Conservation (phyloP, 73 alveolate species). For the Stentor roeselii region DNA sequence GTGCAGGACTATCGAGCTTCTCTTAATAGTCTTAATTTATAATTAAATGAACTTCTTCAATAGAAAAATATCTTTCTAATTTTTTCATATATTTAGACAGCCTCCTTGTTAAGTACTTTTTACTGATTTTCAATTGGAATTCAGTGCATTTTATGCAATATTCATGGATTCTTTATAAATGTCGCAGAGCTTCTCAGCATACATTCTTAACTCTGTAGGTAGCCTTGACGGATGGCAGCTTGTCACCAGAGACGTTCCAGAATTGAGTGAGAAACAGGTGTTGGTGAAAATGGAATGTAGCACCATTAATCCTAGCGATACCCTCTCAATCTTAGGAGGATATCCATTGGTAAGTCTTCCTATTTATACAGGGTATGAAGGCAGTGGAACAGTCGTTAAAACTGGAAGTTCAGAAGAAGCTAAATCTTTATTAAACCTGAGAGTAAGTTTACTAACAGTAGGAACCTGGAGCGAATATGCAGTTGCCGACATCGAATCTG, state of each 20-base stretch:
- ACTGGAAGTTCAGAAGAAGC: slow-evolving; percentile 47
- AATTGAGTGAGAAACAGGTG: background rate
- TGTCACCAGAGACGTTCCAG: background rate
- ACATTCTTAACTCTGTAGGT: background rate
- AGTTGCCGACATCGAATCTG: background rate
- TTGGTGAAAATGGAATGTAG: background rate
- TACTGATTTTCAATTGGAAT: no score
- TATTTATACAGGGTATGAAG: slow-evolving; percentile 44
- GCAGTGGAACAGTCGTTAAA: slow-evolving; percentile 50
- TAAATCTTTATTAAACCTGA: slow-evolving; percentile 25
- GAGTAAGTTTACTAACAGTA: background rate
- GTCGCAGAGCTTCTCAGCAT: background rate
- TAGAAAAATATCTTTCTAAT: no score
- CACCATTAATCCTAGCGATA: slow-evolving; percentile 9
- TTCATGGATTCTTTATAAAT: no score
- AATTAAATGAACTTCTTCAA: no score
- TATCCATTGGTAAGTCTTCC: background rate
- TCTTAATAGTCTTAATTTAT: no score
- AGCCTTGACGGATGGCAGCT: background rate
- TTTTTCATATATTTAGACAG: no score
- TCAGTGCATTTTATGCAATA: no score
- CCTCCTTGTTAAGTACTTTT: no score
- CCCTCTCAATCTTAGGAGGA: background rate
- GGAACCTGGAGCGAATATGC: slow-evolving; percentile 2
- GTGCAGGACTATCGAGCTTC: no score